Evolutionary conservation across 1,139 yeast species (phyloP), one percentile per base, ranked within the genome.

Genomic region (Yamadazyma mexicana): DNA sequence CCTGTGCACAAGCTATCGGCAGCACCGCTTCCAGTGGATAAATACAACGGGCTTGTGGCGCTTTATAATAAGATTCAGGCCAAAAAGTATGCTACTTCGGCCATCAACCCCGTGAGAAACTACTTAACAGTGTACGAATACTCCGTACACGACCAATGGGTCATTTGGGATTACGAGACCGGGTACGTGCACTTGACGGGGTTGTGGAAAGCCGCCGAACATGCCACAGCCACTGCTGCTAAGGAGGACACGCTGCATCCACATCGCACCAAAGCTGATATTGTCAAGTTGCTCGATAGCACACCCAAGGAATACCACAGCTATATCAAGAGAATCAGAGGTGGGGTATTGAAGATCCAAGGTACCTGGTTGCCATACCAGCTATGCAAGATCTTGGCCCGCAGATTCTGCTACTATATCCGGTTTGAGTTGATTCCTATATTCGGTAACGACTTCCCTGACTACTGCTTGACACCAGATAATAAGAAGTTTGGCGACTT

Each of bases 131-230:
- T 86, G 5, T 85, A 72, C 54, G 94, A 87, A 59, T 87, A 82
- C 62, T 69, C 64, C 52, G 59, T 87, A 44, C 82, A 82, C 50
- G 76, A 58, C 43, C 77, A 79, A 48, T 79, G 88, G 79, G 76
- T 91, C 43, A 81, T 88, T 46, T 89, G 97, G 97, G 96, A 87
- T 59, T 83, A 84, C 56, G 79, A 77, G 52, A 82, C 94, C 0
- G 96, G 97, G 1, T 84, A 81, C 58, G 96, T 89, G 8, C 96
- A 88, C 58, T 72, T 89, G 42, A 89, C 97, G 0, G 96, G 96
- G 0, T 73, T 89, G 40, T 89, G 97, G 96, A 87, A 89, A 61
- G 75, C 75, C 2, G 83, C 91, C 11, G 71, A 85, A 18, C 31
- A 28, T 12, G 44, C 38, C n/a, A 38, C 38, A 17, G 28, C 26